Base-by-base conservation (phyloP, 257 asterid genomes). In the Dorcoceras hygrometricum region DNA sequence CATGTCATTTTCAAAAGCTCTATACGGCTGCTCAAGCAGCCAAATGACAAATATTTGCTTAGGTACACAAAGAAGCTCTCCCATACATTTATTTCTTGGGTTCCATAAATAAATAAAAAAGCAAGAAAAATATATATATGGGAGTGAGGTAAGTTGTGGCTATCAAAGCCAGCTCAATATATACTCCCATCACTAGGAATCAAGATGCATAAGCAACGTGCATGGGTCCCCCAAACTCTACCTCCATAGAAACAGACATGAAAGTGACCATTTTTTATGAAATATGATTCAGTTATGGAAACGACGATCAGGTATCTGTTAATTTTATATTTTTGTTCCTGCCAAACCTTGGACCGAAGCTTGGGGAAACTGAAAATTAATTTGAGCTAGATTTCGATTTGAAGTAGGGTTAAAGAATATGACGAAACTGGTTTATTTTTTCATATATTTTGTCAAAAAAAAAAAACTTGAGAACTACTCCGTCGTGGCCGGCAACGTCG, bases 111-210 rank as follows among this genome's bases (percentile, higher is more conserved):
- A 10, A 36, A 10, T 11, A 31, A 43, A 53, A 54, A 8, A 3
- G 31, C 18, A 12, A 10, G 19, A 6, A 56, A 27, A 19, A 62
- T n/a, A 5, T 36, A 34, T 66, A 46, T 59, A 26, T 53, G 28
- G 56, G 8, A 28, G 66, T 62, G 65, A 71, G 79, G 71, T 74
- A 69, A 63, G 82, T 23, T 59, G 82, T 76, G 68, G 2, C 75
- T 11, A 62, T 76, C 83, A 81, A 70, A 70, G 76, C 71, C 75
- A 68, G 76, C 87, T 73, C 80, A 73, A 43, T 16, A 39, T 39
- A 39, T 9, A 3, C 19, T 71, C 78, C 76, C 62, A 39, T 73
- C 69, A 18, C 43, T 4, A n/a, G n/a, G n/a, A n/a, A 50, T 67
- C 71, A 66, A 63, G 65, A 74, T 74, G 73, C 84, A 65, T 65